These are phyloP conservation scores for Alternaria sp. DNA, from an alignment of 2,329 filamentous ascomycete genomes.

Conservation along the genomic window DNA sequence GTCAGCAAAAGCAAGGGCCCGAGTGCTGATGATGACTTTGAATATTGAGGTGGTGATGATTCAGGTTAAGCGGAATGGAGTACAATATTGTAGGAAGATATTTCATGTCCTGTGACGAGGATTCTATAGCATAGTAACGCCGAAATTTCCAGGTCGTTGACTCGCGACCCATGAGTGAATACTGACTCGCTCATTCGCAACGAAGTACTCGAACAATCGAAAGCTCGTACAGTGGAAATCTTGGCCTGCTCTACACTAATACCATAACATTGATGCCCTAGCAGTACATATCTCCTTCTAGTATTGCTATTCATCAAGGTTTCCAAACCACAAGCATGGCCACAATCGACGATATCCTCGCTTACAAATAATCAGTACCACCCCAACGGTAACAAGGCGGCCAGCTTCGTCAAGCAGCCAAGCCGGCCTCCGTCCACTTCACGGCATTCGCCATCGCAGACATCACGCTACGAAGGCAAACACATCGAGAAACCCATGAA, in stretches of 20 bases:
- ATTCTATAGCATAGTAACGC: background rate
- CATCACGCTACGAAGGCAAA: background rate
- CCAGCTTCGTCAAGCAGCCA: background rate
- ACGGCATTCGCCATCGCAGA: background rate
- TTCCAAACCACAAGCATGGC: background rate
- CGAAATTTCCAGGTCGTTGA: background rate
- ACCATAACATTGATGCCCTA: background rate
- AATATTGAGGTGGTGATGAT: slow-evolving; percentile 68
- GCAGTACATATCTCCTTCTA: background rate
- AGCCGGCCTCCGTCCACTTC: background rate
- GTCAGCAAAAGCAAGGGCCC: slow-evolving; percentile 86
- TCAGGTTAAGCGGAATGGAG: background rate
- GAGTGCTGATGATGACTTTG: slow-evolving; percentile 93
- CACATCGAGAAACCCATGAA: background rate
- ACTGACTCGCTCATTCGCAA: background rate
- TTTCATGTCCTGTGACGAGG: background rate
- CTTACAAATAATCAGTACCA: background rate
- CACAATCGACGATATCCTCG: background rate
- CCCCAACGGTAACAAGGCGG: background rate
- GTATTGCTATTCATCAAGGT: background rate
- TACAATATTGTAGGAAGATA: background rate
- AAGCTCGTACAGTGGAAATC: background rate
- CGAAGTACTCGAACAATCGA: background rate
- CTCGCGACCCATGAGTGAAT: background rate
- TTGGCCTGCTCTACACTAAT: background rate